These are phyloP conservation scores for Phytophthora colocasiae DNA, from an alignment of 352 stramenopile species.

Conservation along the genomic window DNA sequence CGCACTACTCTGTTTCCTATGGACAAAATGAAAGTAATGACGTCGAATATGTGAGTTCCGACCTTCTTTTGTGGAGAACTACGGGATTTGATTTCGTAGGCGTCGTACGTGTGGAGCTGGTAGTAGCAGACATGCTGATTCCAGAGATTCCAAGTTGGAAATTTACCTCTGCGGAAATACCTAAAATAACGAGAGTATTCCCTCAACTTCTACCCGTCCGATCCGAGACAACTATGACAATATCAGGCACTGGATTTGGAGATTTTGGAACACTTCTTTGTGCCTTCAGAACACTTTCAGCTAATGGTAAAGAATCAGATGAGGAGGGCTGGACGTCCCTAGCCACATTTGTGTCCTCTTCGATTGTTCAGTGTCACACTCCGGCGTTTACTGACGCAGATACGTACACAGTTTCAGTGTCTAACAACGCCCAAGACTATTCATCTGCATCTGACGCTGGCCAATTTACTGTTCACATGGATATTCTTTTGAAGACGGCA, in stretches of 20 bases:
- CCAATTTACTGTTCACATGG: constrained; percentile 17
- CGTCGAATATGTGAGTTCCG: constrained; percentile 25
- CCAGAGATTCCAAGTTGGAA: constrained; percentile 13
- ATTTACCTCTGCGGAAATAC: constrained; percentile 33
- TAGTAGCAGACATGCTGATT: constrained; percentile 14
- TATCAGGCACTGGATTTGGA: constrained; percentile 33
- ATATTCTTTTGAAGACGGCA: constrained; percentile 18
- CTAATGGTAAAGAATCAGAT: neutral
- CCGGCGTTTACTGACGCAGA: constrained; percentile 13
- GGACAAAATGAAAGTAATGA: constrained; percentile 7
- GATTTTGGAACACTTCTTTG: constrained; percentile 31
- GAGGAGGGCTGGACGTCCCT: neutral
- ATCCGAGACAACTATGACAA: constrained; percentile 22
- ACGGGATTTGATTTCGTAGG: constrained; percentile 1
- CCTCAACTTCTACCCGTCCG: constrained; percentile 27
- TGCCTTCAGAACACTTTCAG: constrained; percentile 10
- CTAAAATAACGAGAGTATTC: constrained; percentile 4
- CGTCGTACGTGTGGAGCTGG: constrained; percentile 2
- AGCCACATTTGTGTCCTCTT: constrained; percentile 30
- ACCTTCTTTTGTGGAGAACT: constrained; percentile 34
- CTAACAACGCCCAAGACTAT: constrained; percentile 46
- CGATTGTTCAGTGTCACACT: constrained; percentile 42
- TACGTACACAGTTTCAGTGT: constrained; percentile 32
- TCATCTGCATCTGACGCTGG: constrained; percentile 1
- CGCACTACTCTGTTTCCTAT: constrained; percentile 24